Evolutionary conservation across 768 basidiomycete species (phyloP).

Genomic region (Leccinum disarticulatum): DNA sequence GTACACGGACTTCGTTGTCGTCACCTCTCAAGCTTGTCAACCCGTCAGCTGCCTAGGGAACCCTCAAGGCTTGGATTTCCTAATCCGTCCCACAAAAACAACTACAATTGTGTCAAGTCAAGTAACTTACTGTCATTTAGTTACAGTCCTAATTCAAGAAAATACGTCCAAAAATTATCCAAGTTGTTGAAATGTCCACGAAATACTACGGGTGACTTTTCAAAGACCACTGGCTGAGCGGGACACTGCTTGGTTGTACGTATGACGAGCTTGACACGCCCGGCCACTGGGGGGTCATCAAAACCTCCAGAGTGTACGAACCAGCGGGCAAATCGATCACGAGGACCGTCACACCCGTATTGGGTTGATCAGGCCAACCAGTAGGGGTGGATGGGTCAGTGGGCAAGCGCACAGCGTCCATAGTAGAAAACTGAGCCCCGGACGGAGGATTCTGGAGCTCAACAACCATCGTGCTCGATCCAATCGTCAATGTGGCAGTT

Average conservation of each 20-base stretch:
- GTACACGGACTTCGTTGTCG: not conserved
- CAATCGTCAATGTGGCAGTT: slow-evolving; percentile 74
- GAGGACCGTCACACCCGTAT: slow-evolving; percentile 79
- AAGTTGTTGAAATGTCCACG: slow-evolving; percentile 2
- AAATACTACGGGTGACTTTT: slow-evolving; percentile 58
- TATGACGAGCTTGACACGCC: slow-evolving; percentile 64
- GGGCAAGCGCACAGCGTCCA: slow-evolving; percentile 52
- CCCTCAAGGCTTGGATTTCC: slow-evolving; percentile 6
- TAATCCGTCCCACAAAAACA: slow-evolving; percentile 11
- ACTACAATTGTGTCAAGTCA: not conserved
- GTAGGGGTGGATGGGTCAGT: slow-evolving; percentile 66
- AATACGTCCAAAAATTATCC: slow-evolving; percentile 3
- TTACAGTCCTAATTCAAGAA: slow-evolving; percentile 3
- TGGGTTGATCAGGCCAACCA: slow-evolving; percentile 62
- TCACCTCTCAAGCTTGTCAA: slow-evolving; percentile 12
- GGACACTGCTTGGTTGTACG: slow-evolving; percentile 63
- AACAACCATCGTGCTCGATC: slow-evolving; percentile 64
- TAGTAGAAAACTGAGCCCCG: slow-evolving; percentile 63
- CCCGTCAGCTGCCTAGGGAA: slow-evolving; percentile 19
- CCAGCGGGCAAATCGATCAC: slow-evolving; percentile 66
- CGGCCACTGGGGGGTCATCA: slow-evolving; percentile 94
- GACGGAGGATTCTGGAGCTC: slow-evolving; percentile 63
- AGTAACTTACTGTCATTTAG: not conserved
- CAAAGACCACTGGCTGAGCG: slow-evolving; percentile 72
- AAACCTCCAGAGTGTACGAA: slow-evolving; percentile 73